A percentile compares a stretch with the other conserved stretches of the same genome.
Evolutionary conservation across 768 basidiomycete genomes (phyloP).

Genomic region (Phaeolepiota aurea): DNA sequence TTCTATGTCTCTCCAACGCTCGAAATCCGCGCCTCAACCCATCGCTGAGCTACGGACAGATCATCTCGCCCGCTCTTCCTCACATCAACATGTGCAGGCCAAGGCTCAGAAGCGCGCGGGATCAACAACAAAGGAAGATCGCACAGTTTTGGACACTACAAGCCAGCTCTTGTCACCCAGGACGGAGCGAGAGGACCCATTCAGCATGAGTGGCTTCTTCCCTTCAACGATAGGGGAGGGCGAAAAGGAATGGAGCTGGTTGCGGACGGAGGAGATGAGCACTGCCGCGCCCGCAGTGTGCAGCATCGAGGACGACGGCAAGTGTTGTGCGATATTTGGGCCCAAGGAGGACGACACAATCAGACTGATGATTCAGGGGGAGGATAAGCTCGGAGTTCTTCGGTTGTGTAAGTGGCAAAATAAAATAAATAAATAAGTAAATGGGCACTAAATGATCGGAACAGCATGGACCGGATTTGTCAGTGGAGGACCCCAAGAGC

Average conservation of each 20-base stretch:
- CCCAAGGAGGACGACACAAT: slow-evolving; percentile 19
- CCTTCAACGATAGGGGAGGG: slow-evolving; percentile 18
- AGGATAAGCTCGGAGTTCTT: slow-evolving; percentile 45
- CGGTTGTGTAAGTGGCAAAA: slow-evolving; percentile 22
- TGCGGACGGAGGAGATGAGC: slow-evolving; percentile 19
- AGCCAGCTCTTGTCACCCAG: slow-evolving; percentile 8
- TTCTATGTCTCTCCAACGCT: slow-evolving; percentile 15
- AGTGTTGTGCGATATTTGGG: slow-evolving; percentile 11
- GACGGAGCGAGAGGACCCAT: slow-evolving; percentile 32
- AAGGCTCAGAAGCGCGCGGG: slow-evolving; percentile 6
- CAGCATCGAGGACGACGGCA: slow-evolving; percentile 9
- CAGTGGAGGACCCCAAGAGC: too few relatives aligned
- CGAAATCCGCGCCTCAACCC: slow-evolving; percentile 21
- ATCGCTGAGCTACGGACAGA: slow-evolving; percentile 8
- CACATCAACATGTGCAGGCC: slow-evolving; percentile 11
- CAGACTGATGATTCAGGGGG: slow-evolving; percentile 26
- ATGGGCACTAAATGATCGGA: too few relatives aligned
- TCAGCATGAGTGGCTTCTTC: slow-evolving; percentile 41
- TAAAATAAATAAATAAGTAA: too few relatives aligned
- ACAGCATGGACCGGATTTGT: too few relatives aligned
- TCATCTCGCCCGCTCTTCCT: slow-evolving; percentile 11
- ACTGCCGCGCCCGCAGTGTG: slow-evolving; percentile 5
- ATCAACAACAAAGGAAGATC: slow-evolving; percentile 3
- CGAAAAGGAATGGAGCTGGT: slow-evolving; percentile 33
- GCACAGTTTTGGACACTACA: too few relatives aligned